A percentile compares a stretch with the other conserved stretches of the same genome.
Conservation (phyloP, 495 filamentous ascomycete genomes). For the Penicillium cataractarum region DNA sequence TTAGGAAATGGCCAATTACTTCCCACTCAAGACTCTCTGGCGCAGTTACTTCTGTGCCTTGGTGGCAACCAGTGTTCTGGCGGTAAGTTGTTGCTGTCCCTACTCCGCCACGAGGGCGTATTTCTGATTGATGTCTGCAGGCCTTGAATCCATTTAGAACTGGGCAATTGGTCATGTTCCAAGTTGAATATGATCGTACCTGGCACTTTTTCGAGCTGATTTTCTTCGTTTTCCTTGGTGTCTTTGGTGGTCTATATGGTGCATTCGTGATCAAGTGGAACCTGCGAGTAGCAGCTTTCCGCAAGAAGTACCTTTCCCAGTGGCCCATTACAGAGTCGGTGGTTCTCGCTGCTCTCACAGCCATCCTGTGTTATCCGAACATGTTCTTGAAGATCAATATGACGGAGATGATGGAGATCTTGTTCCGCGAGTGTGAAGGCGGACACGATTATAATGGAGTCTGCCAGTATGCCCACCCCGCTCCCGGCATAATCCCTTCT, state of each 20-base stretch:
- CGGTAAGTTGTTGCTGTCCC: constrained; percentile 49
- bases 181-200: constrained; percentile 90
- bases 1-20: constrained; percentile 95
- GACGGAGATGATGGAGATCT: constrained; percentile 98
- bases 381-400: constrained; percentile 96
- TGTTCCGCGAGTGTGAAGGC: constrained; percentile 94
- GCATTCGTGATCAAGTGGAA: constrained; percentile 99
- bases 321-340: constrained; percentile 90
- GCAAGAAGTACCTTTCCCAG: constrained; percentile 87
- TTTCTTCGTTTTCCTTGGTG: constrained; percentile 88
- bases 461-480: constrained; percentile 65
- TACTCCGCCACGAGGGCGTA: not conserved
- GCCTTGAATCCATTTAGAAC: constrained; percentile 98
- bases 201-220: constrained; percentile 98
- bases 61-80: constrained; percentile 90
- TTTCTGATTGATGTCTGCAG: constrained; percentile 31
- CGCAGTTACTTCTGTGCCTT: constrained; percentile 96
- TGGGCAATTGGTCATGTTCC: constrained; percentile 99
- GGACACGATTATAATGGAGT: constrained; percentile 89
- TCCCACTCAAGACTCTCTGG: constrained; percentile 98
- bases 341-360: constrained; percentile 78
- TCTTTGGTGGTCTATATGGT: constrained; percentile 94
- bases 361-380: constrained; percentile 92
- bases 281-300: constrained; percentile 83
- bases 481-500: not conserved